Evolutionary conservation across 352 stramenopile species (phyloP), one percentile per base, ranked within the genome.

Genomic region (Phytophthora foliorum): DNA sequence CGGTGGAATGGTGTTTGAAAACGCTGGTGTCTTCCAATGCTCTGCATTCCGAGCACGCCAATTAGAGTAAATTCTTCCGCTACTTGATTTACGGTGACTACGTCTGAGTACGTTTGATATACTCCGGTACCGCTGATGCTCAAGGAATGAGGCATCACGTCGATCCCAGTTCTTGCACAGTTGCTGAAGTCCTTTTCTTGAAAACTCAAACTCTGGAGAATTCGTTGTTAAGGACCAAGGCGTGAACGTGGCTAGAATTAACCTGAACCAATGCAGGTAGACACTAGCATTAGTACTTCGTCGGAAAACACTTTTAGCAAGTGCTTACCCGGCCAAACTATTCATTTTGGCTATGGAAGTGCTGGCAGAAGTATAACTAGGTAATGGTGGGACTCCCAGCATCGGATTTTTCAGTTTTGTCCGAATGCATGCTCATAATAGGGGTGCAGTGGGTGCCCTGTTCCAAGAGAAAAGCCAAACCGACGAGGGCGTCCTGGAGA

Each of bases 381-480:
- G 48, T 17, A 38, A 38, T 11, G 50, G 36, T 24, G 50, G 32
- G 7, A 25, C 54, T 17, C 54, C 54, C 24, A 61, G 19, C 38
- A 61, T 22, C 3, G 41, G 39, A 10, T 38, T 61, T 7, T 13
- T 38, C 17, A 52, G 13, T 21, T 61, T 61, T 21, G 39, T 21
- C 44, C 54, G 25, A 24, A 61, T 52, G 16, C n/a, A 61, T 8
- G 25, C 54, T 41, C 16, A 32, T 61, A 44, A 17, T 41, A 16
- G 9, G 16, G 54, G 21, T 34, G 44, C 2, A 61, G 42, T 16
- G 54, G 54, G 8, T 61, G 54, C 6, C 7, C 7, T 34, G 17
- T 16, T 31, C 8, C 54, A 24, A 61, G 29, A 3, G 54, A 2
- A 61, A 61, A 61, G 3, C 39, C 39, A 51, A 4, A 4, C 8